Percentiles rank a stretch among this genome's conserved stretches.
phyloP scores from a whole-genome alignment of 2,329 filamentous ascomycete genomes.

The Aspergillus fumigatus region DNA sequence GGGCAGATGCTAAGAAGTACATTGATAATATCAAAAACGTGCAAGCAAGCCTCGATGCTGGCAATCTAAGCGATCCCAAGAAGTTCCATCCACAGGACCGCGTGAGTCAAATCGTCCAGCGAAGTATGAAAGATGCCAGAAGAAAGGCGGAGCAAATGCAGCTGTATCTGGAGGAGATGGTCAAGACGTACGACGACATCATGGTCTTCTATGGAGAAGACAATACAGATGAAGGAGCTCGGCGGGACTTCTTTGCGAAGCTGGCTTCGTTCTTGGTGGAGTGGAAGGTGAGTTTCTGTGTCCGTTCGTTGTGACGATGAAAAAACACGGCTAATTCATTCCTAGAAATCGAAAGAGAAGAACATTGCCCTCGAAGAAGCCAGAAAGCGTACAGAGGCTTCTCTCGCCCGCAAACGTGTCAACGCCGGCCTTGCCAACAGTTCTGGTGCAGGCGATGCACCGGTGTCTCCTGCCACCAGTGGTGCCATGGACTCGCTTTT shows the following conservation, averaged over 20 bases:
- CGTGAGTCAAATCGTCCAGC: constrained; percentile 83
- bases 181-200: constrained; percentile 85
- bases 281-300: constrained; percentile 64
- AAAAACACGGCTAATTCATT: constrained; percentile 9
- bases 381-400: constrained; percentile 79
- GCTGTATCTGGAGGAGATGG: constrained; percentile 90
- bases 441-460: constrained; percentile 42
- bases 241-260: constrained; percentile 92
- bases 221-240: constrained; percentile 81
- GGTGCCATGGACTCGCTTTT: constrained; percentile 95
- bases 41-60: constrained; percentile 84
- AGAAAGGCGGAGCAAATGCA: constrained; percentile 95
- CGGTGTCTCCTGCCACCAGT: constrained; percentile 65
- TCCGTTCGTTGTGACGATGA: constrained; percentile 1
- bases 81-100: constrained; percentile 98
- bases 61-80: constrained; percentile 92
- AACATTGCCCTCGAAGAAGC: constrained; percentile 79
- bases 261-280: constrained; percentile 83
- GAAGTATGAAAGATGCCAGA: constrained; percentile 93
- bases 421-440: constrained; percentile 63
- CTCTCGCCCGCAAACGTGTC: constrained; percentile 76
- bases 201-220: constrained; percentile 97
- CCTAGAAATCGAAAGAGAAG: constrained; percentile 81
- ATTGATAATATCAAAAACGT: constrained; percentile 94
- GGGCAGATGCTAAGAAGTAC: constrained; percentile 81